A percentile compares a stretch with the other conserved stretches of the same genome.
These are phyloP conservation scores for Piper betle DNA, from an alignment of 164 flowering plant genomes.

Conservation along the genomic window DNA sequence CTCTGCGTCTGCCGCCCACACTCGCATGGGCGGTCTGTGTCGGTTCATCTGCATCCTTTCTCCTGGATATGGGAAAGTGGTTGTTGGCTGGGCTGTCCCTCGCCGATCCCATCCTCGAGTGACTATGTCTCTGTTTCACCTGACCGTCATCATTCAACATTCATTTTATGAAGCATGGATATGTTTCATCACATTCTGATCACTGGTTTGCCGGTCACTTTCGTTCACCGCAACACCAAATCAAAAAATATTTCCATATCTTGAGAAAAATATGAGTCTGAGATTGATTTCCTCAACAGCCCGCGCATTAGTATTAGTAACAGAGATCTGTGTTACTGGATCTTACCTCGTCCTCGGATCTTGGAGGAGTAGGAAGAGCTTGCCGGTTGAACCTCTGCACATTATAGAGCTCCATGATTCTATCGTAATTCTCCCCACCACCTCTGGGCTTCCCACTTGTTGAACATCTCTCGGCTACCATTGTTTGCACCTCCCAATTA, in stretches of 20 bases:
- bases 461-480: constrained; percentile 92
- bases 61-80: constrained; percentile 37
- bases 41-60: constrained; percentile 52
- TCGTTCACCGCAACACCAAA: too few relatives aligned
- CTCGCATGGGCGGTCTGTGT: constrained; percentile 24
- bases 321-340: too few relatives aligned
- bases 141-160: not conserved
- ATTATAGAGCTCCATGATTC: constrained; percentile 93
- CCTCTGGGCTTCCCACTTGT: constrained; percentile 92
- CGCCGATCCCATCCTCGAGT: constrained; percentile 62
- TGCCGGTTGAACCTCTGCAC: constrained; percentile 91
- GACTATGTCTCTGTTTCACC: constrained; percentile 61
- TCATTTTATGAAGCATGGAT: too few relatives aligned
- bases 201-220: too few relatives aligned
- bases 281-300: too few relatives aligned
- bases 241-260: too few relatives aligned
- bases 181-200: too few relatives aligned
- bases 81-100: constrained; percentile 71
- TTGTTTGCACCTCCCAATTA: not conserved
- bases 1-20: constrained; percentile 23
- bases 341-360: constrained; percentile 86
- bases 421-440: constrained; percentile 98
- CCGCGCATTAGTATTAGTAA: too few relatives aligned
- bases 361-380: constrained; percentile 74
- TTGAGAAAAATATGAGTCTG: too few relatives aligned